Evolutionary conservation across 257 asterid species (phyloP).

Genomic region (Solanum paucissectum): DNA sequence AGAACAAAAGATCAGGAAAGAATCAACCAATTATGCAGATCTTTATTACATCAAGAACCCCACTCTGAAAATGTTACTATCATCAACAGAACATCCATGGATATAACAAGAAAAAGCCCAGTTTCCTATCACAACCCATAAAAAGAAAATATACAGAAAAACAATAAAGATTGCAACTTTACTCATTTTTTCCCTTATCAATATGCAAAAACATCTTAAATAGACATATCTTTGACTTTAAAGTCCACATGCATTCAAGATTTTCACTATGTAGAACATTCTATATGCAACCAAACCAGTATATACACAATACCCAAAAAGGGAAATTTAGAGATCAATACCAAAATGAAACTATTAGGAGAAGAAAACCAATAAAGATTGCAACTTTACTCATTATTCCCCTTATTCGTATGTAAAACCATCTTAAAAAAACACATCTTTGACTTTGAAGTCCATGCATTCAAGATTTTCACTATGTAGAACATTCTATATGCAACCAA

Average conservation of each 20-base stretch:
- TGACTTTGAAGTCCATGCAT: slow-evolving; percentile 21
- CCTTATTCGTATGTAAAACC: not conserved
- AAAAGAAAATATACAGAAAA: not conserved
- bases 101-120: not conserved
- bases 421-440: not conserved
- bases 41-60: not conserved
- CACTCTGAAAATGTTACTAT: not conserved
- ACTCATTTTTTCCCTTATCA: slow-evolving; percentile 1
- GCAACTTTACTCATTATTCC: not conserved
- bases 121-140: slow-evolving; percentile 1
- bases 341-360: not conserved
- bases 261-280: not conserved
- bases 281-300: not conserved
- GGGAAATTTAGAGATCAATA: not conserved
- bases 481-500: not conserved
- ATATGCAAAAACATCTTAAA: not conserved
- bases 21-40: not conserved
- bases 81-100: not conserved
- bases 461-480: not conserved
- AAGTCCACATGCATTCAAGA: slow-evolving; percentile 28
- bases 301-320: not conserved
- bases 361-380: not conserved
- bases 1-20: not conserved
- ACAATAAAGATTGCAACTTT: slow-evolving; percentile 12
- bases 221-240: not conserved